These are phyloP conservation scores for Tolypocladium paradoxum DNA, from an alignment of 2,329 filamentous ascomycete genomes.

Conservation along the genomic window DNA sequence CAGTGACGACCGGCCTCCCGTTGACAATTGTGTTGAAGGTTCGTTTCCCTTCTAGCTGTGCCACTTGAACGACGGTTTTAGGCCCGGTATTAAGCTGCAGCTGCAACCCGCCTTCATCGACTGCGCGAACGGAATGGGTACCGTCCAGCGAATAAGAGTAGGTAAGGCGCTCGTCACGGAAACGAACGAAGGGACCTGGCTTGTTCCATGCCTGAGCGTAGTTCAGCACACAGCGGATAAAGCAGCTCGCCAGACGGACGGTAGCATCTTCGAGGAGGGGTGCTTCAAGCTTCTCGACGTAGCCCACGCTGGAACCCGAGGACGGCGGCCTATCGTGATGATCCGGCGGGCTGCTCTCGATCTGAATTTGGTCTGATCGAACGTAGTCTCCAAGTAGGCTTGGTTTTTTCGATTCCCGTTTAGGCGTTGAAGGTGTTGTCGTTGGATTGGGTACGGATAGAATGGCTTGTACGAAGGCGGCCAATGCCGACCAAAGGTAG, in stretches of 20 bases:
- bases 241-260: neutral
- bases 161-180: neutral
- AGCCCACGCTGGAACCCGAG: neutral
- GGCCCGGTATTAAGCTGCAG: neutral
- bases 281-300: neutral
- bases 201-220: neutral
- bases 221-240: constrained; percentile 1
- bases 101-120: constrained; percentile 3
- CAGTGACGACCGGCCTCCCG: neutral
- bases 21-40: neutral
- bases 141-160: neutral
- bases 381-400: neutral
- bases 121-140: neutral
- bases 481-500: neutral
- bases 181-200: neutral
- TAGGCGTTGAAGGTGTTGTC: neutral
- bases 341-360: neutral
- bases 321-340: neutral
- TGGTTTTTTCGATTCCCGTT: neutral
- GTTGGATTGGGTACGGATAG: too few relatives aligned
- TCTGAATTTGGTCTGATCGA: neutral
- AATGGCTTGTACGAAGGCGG: neutral
- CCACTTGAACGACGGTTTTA: neutral
- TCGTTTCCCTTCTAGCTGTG: neutral
- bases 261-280: constrained; percentile 1